Percentiles rank a stretch among this genome's conserved stretches.
These are phyloP conservation scores for Daldinia childiae DNA, from an alignment of 495 filamentous ascomycete species.

Conservation along the genomic window DNA sequence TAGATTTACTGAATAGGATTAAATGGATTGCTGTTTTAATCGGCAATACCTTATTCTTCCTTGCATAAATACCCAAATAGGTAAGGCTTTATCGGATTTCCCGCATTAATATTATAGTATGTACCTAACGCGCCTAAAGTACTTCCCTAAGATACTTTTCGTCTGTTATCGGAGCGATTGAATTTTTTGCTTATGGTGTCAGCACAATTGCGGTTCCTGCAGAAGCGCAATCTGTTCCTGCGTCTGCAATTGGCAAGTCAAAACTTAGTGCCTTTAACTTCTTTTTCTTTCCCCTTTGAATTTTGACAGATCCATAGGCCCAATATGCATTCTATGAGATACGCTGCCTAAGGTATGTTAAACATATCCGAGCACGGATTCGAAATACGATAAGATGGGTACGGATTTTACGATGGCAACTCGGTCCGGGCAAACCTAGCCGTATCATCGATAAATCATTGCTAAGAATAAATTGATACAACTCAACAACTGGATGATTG, in stretches of 20 bases:
- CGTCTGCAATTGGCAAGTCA: slow-evolving; percentile 30
- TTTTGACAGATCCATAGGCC: neutral
- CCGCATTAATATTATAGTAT: neutral
- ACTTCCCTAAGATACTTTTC: too few species aligned
- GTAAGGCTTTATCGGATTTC: neutral
- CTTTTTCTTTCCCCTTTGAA: too few species aligned
- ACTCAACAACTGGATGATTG: neutral
- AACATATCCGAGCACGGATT: neutral
- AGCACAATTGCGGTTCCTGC: slow-evolving; percentile 31
- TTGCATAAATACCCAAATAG: neutral
- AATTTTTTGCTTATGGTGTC: slow-evolving; percentile 6
- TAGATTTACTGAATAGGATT: neutral
- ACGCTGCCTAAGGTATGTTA: too few species aligned
- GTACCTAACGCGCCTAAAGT: too few species aligned
- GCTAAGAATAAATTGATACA: slow-evolving; percentile 1
- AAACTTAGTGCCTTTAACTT: neutral
- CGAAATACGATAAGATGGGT: neutral
- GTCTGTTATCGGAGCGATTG: slow-evolving; percentile 12
- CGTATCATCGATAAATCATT: neutral
- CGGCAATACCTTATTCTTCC: neutral
- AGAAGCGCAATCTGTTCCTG: slow-evolving; percentile 44
- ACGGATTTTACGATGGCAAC: slow-evolving; percentile 1
- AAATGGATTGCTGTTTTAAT: neutral
- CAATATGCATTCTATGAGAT: too few species aligned
- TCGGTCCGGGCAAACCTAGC: neutral